phyloP scores from a whole-genome alignment of 306 rosid genomes.

The Ammopiptanthus mongolicus region DNA sequence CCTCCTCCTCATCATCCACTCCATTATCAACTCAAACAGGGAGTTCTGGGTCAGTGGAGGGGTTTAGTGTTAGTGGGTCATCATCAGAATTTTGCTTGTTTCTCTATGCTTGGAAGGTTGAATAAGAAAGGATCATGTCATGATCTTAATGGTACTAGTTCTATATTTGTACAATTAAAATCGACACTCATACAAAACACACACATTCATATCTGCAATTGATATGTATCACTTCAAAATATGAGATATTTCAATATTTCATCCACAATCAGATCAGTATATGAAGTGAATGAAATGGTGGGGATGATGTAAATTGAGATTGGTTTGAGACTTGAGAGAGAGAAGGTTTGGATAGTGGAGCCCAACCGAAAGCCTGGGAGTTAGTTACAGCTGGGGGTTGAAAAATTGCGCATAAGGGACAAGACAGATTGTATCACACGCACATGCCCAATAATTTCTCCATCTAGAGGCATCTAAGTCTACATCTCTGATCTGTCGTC shows the following conservation, averaged over 20 bases:
- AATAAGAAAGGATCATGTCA: conserved; percentile 25
- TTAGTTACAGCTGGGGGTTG: conserved; percentile 53
- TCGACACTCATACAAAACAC: too few relatives aligned
- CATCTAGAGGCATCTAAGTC: conserved; percentile 34
- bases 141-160: neutral
- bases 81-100: conserved; percentile 61
- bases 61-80: conserved; percentile 29
- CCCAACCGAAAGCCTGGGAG: conserved; percentile 14
- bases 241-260: too few relatives aligned
- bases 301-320: conserved; percentile 20
- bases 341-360: conserved; percentile 23
- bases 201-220: too few relatives aligned
- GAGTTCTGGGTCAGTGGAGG: conserved; percentile 30
- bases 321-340: neutral
- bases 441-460: conserved; percentile 48
- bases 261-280: neutral
- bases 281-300: neutral
- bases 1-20: conserved; percentile 26
- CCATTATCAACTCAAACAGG: conserved; percentile 32
- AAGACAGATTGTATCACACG: conserved; percentile 39
- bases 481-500: conserved; percentile 17
- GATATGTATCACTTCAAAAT: too few relatives aligned
- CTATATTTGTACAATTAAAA: neutral
- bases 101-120: conserved; percentile 88
- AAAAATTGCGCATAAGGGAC: conserved; percentile 50